Evolutionary conservation across 495 filamentous ascomycete species (phyloP).

Genomic region (Neurospora cerealis): DNA sequence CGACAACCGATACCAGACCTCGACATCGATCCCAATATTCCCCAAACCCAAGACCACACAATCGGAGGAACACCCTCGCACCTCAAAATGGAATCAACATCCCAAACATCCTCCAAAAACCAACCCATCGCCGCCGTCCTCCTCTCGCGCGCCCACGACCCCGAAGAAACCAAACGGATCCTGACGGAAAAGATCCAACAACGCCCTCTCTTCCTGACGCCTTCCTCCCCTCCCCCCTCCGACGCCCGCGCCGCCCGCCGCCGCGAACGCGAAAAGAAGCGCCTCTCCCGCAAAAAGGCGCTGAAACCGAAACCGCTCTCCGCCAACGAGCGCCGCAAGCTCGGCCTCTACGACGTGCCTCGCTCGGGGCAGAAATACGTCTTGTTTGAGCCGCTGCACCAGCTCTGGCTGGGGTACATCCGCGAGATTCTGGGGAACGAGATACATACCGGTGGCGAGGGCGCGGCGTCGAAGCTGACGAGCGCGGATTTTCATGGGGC

Average conservation of each 20-base stretch:
- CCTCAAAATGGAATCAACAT: conserved; percentile 7
- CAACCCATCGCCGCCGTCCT: conserved; percentile 52
- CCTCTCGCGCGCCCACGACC: conserved; percentile 64
- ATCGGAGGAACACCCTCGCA: not conserved
- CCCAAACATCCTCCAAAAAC: conserved; percentile 9
- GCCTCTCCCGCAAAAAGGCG: conserved; percentile 43
- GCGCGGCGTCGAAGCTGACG: conserved; percentile 53
- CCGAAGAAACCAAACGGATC: conserved; percentile 55
- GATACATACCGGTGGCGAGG: conserved; percentile 31
- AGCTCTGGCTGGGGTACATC: conserved; percentile 77
- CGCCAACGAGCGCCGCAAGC: conserved; percentile 63
- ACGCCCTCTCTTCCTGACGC: conserved; percentile 69
- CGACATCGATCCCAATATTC: not conserved
- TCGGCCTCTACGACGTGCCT: conserved; percentile 64
- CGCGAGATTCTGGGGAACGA: conserved; percentile 54
- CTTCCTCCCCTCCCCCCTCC: conserved; percentile 52
- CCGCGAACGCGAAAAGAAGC: conserved; percentile 41
- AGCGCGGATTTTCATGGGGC: conserved; percentile 90
- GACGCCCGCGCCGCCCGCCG: conserved; percentile 60
- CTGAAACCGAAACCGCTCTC: conserved; percentile 70
- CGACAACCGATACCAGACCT: not conserved
- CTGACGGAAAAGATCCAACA: conserved; percentile 73
- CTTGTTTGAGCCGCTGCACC: conserved; percentile 66
- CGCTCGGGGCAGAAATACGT: conserved; percentile 57
- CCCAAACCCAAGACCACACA: not conserved